These are phyloP conservation scores for Coemansia sp. DNA, from an alignment of 371 early-diverging fungal species.

Conservation along the genomic window DNA sequence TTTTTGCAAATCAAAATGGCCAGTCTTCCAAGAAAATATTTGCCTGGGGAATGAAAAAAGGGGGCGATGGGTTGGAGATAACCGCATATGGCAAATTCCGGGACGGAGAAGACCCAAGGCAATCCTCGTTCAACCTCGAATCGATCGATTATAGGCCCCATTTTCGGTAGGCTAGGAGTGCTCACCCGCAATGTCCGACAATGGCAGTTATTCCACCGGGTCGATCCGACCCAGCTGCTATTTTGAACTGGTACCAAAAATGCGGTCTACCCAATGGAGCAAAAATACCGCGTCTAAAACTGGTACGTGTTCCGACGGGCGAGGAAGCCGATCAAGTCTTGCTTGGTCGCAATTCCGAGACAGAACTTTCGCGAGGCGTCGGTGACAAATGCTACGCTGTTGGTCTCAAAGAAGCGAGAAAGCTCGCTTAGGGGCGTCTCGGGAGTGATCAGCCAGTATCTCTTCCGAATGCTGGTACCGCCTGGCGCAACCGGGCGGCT, in stretches of 20 bases:
- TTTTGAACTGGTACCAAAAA: not conserved
- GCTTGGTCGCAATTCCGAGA: slow-evolving; percentile 79
- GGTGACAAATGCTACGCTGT: slow-evolving; percentile 81
- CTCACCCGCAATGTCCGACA: too few species aligned
- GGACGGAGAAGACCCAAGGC: too few species aligned
- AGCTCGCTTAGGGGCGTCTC: slow-evolving; percentile 77
- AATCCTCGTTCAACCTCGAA: too few species aligned
- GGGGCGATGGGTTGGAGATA: too few species aligned
- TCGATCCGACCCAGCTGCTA: not conserved
- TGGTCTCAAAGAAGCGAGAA: slow-evolving; percentile 67
- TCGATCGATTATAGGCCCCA: too few species aligned
- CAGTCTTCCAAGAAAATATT: too few species aligned
- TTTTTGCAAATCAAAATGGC: too few species aligned
- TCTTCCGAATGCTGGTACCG: slow-evolving; percentile 1
- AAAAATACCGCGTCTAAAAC: not conserved
- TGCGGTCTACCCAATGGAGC: not conserved
- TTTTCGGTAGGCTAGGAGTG: too few species aligned
- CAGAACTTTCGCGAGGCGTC: slow-evolving; percentile 80
- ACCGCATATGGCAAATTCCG: too few species aligned
- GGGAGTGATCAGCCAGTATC: slow-evolving; percentile 75
- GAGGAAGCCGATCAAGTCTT: slow-evolving; percentile 70
- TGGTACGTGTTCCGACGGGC: slow-evolving; percentile 24
- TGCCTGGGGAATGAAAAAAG: too few species aligned
- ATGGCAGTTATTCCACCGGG: too few species aligned
- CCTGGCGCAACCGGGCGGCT: not conserved